Evolutionary conservation across 106 monocot genomes (phyloP).

Genomic region (Dendrobium officinale): DNA sequence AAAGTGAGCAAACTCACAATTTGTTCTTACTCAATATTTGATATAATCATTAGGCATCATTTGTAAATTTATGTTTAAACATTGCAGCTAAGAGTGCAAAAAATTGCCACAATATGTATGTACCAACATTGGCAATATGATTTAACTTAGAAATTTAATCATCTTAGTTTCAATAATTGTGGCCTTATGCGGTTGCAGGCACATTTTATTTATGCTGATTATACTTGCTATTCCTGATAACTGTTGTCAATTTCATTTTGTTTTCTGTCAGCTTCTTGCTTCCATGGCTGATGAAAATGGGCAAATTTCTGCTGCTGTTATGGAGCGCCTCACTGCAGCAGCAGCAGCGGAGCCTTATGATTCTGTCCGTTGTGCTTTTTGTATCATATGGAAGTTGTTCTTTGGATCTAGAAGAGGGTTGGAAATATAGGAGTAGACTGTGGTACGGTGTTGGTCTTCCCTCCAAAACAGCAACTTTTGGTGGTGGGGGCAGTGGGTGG

Average conservation of each 20-base stretch:
- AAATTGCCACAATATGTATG: background rate
- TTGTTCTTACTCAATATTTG: background rate
- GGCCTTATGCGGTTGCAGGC: no score
- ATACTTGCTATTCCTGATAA: background rate
- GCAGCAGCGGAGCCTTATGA: constrained; percentile 98
- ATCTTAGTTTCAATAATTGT: background rate
- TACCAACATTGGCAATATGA: background rate
- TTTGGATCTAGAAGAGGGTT: constrained; percentile 73
- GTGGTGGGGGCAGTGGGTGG: constrained; percentile 93
- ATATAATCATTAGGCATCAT: background rate
- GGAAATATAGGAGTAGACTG: constrained; percentile 83
- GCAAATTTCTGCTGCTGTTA: constrained; percentile 89
- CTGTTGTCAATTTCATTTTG: background rate
- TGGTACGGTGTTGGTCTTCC: constrained; percentile 99
- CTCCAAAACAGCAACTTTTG: constrained; percentile 35
- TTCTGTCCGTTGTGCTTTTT: constrained; percentile 92
- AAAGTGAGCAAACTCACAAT: background rate
- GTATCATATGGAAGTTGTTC: constrained; percentile 88
- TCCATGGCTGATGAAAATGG: constrained; percentile 99
- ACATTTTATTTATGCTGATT: constrained; percentile 2
- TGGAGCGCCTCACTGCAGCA: constrained; percentile 96
- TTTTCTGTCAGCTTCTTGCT: constrained; percentile 65
- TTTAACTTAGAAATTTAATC: background rate
- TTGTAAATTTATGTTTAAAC: background rate
- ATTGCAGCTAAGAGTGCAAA: background rate